Base-by-base conservation (phyloP, 257 asterid species). In the Solanum virginianum region DNA sequence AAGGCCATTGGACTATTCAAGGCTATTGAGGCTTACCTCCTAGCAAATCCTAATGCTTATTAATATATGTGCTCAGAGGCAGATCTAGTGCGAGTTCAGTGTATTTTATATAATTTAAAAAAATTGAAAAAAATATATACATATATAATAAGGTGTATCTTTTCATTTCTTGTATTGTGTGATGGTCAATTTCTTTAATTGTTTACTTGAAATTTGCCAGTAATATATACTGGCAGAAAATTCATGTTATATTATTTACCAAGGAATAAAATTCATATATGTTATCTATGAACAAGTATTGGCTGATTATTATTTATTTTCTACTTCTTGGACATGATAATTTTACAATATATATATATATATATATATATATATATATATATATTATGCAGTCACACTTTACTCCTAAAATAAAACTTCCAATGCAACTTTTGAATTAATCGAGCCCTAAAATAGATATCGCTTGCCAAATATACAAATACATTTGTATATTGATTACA, bases 21-120 rank as follows among this genome's bases (percentile, higher is more conserved):
- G 83, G 90, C 86, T 41, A 39, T 88, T 51, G 90, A 88, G 66
- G 89, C 88, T 84, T 84, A 84, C 47, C 88, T 88, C 60, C 29
- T 20, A 24, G 89, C 86, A 86, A 80, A 88, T 80, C 88, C 89
- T 45, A 69, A 86, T 53, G 88, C 86, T 22, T 85, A 75, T 18
- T 57, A 8, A 68, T 6, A 10, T 63, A 20, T 1, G 8, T 14
- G 7, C 7, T 32, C 22, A 29, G 0, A 32, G 13, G 13, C 47
- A 47, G 47, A 66, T 66, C 5, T 63, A 1, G 41, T 12, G 18
- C 1, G 4, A 17, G 70, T 63, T 63, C 68, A 60, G 32, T 4
- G 39, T 36, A 36, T 36, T 36, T 36, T 36, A 36, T 36, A 36
- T 36, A 36, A 36, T 36, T 3, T 3, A 36, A 36, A 36, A 49